A percentile compares a stretch with the other conserved stretches of the same genome.
Conservation (phyloP, 768 basidiomycete species). For the Collybiopsis luxurians region DNA sequence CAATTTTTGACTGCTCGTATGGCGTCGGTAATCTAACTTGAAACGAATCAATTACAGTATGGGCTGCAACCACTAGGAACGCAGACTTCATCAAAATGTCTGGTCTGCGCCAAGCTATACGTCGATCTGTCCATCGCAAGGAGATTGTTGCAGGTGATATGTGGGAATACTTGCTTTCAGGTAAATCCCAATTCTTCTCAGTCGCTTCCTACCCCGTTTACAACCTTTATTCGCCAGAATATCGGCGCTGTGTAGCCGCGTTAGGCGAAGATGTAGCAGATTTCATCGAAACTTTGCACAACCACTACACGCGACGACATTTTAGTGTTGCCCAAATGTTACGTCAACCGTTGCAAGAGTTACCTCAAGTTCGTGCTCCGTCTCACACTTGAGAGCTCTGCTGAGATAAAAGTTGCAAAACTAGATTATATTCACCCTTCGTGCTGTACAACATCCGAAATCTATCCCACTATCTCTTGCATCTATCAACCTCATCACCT, state of each 20-base stretch:
- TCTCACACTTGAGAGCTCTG: no score
- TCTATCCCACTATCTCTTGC: slow-evolving; percentile 65
- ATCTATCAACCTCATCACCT: slow-evolving; percentile 57
- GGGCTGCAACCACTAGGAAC: slow-evolving; percentile 74
- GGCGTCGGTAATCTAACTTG: no score
- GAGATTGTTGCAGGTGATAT: slow-evolving; percentile 73
- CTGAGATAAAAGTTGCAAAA: no score
- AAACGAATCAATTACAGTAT: slow-evolving; percentile 46
- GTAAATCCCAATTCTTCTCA: slow-evolving; percentile 35
- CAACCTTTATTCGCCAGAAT: no score
- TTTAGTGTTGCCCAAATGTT: slow-evolving; percentile 7
- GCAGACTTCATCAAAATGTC: slow-evolving; percentile 59
- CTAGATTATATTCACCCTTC: slow-evolving; percentile 61
- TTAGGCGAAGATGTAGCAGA: slow-evolving; percentile 15
- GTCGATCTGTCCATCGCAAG: slow-evolving; percentile 55
- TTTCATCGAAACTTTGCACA: slow-evolving; percentile 17
- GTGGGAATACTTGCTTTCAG: slow-evolving; percentile 45
- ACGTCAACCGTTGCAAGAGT: slow-evolving; percentile 29
- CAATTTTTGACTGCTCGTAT: no score
- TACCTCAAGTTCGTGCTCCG: slow-evolving; percentile 70
- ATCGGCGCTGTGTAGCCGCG: slow-evolving; percentile 35
- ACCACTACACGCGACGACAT: no score
- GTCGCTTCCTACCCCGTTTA: background rate
- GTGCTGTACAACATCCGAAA: slow-evolving; percentile 59
- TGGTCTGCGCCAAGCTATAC: slow-evolving; percentile 60